Conservation (phyloP, 2,329 filamentous ascomycete genomes). For the Cercospora sojina region DNA sequence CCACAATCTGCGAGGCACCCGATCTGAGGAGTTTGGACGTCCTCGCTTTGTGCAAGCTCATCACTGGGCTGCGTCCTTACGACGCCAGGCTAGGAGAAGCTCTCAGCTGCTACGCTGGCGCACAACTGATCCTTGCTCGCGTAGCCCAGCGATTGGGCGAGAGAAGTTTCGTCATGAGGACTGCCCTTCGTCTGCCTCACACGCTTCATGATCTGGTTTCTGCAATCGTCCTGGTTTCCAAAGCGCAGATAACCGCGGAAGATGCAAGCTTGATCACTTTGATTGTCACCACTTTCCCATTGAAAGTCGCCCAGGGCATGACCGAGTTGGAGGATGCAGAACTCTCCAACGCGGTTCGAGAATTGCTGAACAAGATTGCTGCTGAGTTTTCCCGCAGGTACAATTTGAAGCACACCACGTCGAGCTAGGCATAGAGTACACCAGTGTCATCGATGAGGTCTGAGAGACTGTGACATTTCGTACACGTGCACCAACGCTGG, state of each 20-base stretch:
- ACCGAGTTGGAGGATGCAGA: conserved; percentile 5
- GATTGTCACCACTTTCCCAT: conserved; percentile 10
- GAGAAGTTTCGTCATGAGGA: conserved; percentile 9
- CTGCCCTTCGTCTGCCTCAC: conserved; percentile 11
- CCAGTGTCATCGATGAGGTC: background rate
- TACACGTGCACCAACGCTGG: background rate
- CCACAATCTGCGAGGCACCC: background rate
- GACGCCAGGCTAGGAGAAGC: conserved; percentile 11
- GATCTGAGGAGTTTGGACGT: conserved; percentile 1
- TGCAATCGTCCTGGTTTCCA: conserved; percentile 12
- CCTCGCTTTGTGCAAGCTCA: conserved; percentile 12
- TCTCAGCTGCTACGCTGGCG: conserved; percentile 15
- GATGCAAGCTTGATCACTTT: conserved; percentile 10
- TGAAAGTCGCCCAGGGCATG: conserved; percentile 14
- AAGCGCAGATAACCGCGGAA: conserved; percentile 8
- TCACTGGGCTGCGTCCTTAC: conserved; percentile 2
- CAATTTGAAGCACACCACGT: conserved; percentile 6
- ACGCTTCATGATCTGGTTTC: conserved; percentile 12
- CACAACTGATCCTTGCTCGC: conserved; percentile 14
- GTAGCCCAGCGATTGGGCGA: conserved; percentile 10
- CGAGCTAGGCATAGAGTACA: background rate
- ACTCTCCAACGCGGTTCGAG: background rate
- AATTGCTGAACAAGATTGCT: conserved; percentile 1
- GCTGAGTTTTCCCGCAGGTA: conserved; percentile 4
- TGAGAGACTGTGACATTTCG: background rate